phyloP scores from a whole-genome alignment of 768 basidiomycete species.

The Terana coerulea region DNA sequence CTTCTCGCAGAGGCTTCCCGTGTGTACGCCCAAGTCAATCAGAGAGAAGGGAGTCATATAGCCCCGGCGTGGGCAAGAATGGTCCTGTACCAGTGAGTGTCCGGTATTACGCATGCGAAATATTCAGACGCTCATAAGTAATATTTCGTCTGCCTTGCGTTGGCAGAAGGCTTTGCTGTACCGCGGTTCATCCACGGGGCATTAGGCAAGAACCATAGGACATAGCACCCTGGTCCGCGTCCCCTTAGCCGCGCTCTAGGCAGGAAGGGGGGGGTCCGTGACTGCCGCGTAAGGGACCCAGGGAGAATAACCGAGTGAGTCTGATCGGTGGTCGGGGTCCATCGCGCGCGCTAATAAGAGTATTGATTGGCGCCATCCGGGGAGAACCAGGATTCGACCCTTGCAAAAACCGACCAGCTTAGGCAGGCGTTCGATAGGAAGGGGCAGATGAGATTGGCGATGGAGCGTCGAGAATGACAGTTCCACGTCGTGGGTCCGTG shows the following conservation, averaged over 20 bases:
- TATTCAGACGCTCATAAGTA: neutral
- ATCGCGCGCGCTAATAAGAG: neutral
- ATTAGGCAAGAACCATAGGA: too few species aligned
- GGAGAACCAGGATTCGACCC: constrained; percentile 1
- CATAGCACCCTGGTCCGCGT: constrained; percentile 9
- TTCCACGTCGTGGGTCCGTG: constrained; percentile 10
- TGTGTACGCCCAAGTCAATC: constrained; percentile 5
- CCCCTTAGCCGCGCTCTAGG: too few species aligned
- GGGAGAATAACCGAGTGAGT: neutral
- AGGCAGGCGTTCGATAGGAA: constrained; percentile 6
- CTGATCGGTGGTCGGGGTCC: constrained; percentile 5
- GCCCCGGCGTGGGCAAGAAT: neutral
- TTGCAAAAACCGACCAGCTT: constrained; percentile 1
- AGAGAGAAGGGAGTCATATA: neutral
- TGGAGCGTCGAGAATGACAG: neutral
- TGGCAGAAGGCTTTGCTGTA: neutral
- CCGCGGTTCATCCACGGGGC: neutral
- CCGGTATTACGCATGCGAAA: neutral
- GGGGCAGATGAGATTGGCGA: constrained; percentile 12
- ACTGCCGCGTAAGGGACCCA: neutral
- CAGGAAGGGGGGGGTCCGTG: neutral
- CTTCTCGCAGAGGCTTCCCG: neutral
- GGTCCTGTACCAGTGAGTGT: neutral
- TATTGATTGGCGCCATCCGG: constrained; percentile 1
- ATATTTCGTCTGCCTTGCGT: neutral